Evolutionary conservation across 2,329 filamentous ascomycete genomes (phyloP), one percentile per base, ranked within the genome.

Genomic region (Incumbomyces lentus): DNA sequence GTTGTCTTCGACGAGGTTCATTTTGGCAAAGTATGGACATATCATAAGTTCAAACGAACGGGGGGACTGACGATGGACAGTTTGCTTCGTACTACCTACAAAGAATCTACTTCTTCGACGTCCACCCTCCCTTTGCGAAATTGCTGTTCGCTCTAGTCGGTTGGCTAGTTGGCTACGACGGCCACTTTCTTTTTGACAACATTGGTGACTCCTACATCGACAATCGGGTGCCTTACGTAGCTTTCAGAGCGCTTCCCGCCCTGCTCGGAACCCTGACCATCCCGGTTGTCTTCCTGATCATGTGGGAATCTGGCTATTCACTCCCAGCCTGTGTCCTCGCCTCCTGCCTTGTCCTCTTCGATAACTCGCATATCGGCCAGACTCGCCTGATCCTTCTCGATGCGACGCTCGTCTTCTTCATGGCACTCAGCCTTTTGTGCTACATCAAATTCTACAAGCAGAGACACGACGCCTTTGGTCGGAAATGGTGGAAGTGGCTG

Each of bases 401-500:
- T 66, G 88, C 92, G 31, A 94, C 89, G 3, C 73, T 98, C 49
- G 86, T 98, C 50, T 79, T 96, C 53, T 88, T 90, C 65, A 96
- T 98, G 88, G 88, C 92, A 4, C 82, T 92, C 67, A 95, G 88
- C 65, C 75, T 98, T 47, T 75, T 95, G 47, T 88, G 79, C 73
- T 98, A 98, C 68, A 84, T 98, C 68, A 87, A 89, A 58, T 98
- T 96, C 70, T 96, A 96, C 74, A 98, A 96, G 75, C 73, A 90
- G 56, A 79, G 92, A 57, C 89, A 96, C 59, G 76, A 81, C 54
- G 76, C 92, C 2, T 98, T 98, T 64, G 80, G 84, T 50, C 79
- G 88, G 52, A 96, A 98, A 70, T 98, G 92, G 92, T 98, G 92
- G 92, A 98, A 98, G 68, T 98, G 92, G 92, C 78, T 98, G 49